phyloP scores from a whole-genome alignment of 1,139 yeast genomes.

The Nakaseomyces sp. region DNA sequence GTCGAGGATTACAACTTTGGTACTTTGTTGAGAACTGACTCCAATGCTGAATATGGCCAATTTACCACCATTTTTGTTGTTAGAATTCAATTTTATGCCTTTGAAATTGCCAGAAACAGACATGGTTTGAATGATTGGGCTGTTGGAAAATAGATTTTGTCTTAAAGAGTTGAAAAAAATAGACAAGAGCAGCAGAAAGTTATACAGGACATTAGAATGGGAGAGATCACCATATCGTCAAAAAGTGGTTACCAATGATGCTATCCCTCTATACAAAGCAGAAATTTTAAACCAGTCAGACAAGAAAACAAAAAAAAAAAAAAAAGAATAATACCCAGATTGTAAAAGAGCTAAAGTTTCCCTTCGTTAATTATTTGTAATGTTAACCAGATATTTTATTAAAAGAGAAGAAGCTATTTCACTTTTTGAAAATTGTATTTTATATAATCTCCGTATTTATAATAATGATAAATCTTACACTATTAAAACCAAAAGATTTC shows the following conservation, averaged over 20 bases:
- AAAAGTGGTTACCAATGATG: too few species aligned
- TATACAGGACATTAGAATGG: background rate
- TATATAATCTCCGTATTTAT: background rate
- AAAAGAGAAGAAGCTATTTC: background rate
- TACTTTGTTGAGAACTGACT: conserved; percentile 69
- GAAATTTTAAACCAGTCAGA: too few species aligned
- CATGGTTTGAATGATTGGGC: conserved; percentile 92
- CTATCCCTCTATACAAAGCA: too few species aligned
- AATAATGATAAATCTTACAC: too few species aligned
- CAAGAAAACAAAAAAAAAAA: background rate
- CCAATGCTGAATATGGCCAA: conserved; percentile 69
- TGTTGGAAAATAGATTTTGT: conserved; percentile 14
- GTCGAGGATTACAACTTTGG: conserved; percentile 93
- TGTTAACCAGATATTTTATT: background rate
- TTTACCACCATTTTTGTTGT: conserved; percentile 82
- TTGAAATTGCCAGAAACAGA: conserved; percentile 90
- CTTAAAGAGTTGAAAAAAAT: background rate
- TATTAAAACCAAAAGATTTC: too few species aligned
- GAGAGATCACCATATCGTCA: too few species aligned
- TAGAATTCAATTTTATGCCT: conserved; percentile 87
- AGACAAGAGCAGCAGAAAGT: background rate
- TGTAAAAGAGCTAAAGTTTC: too few species aligned
- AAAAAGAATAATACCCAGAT: background rate
- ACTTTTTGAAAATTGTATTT: background rate
- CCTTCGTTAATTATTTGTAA: background rate